Conservation (phyloP, 345 rosid species). For the Abelmoschus esculentus region DNA sequence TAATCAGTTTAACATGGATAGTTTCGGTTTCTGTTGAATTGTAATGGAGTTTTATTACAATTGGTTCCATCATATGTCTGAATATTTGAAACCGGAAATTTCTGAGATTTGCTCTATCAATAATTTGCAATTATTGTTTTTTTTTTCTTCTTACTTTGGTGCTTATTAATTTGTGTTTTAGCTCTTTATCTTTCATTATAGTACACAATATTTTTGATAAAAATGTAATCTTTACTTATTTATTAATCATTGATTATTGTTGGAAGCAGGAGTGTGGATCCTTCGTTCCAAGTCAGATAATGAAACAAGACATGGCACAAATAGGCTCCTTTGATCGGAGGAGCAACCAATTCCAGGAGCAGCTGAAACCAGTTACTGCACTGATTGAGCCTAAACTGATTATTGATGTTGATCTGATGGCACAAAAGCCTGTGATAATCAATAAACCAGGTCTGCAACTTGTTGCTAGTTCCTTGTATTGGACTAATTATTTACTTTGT, state of each 20-base stretch:
- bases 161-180: too few relatives aligned
- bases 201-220: too few relatives aligned
- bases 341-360: constrained; percentile 30
- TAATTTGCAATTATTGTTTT: too few relatives aligned
- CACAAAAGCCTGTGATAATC: constrained; percentile 36
- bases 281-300: constrained; percentile 28
- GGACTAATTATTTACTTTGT: not conserved
- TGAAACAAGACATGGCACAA: constrained; percentile 39
- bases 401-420: constrained; percentile 33
- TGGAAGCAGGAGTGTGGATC: constrained; percentile 39
- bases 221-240: not conserved
- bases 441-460: constrained; percentile 52
- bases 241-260: not conserved
- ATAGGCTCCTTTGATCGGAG: constrained; percentile 24
- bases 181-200: not conserved
- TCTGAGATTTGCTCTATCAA: too few relatives aligned
- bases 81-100: too few relatives aligned
- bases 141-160: too few relatives aligned
- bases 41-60: not conserved
- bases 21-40: too few relatives aligned
- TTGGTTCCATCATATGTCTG: too few relatives aligned
- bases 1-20: not conserved
- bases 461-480: not conserved
- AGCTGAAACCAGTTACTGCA: constrained; percentile 33
- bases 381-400: constrained; percentile 26